Conservation (phyloP, 1,284 basidiomycete species). For the Apiotrichum montevideense region DNA sequence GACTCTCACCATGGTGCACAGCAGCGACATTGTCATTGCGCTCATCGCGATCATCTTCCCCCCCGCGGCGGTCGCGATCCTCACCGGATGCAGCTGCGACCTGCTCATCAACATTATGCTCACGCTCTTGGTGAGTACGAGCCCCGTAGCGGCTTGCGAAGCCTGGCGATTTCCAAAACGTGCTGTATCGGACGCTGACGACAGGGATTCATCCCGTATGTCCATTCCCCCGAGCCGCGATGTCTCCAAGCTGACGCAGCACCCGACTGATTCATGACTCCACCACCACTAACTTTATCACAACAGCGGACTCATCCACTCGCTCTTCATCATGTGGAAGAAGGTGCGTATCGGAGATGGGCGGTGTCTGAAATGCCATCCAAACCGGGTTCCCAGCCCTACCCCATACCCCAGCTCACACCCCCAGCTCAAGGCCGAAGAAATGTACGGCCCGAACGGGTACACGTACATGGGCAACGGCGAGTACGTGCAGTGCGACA, state of each 20-base stretch:
- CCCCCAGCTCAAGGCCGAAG: constrained; percentile 61
- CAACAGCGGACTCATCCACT: constrained; percentile 47
- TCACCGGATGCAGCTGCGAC: constrained; percentile 72
- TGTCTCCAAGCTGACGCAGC: too few relatives aligned
- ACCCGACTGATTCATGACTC: too few relatives aligned
- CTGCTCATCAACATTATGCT: constrained; percentile 65
- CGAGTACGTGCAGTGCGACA: constrained; percentile 26
- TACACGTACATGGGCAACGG: constrained; percentile 51
- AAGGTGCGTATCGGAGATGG: background rate
- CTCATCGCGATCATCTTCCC: constrained; percentile 57
- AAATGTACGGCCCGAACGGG: constrained; percentile 62
- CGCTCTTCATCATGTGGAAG: constrained; percentile 50
- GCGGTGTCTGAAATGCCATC: too few relatives aligned
- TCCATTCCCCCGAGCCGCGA: background rate
- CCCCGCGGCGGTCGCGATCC: constrained; percentile 57
- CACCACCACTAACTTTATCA: background rate
- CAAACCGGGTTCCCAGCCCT: too few relatives aligned
- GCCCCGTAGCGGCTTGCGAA: too few relatives aligned
- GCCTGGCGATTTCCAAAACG: too few relatives aligned
- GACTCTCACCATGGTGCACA: constrained; percentile 30
- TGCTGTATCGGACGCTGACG: background rate
- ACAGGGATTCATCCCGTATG: constrained; percentile 26
- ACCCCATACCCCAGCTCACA: too few relatives aligned
- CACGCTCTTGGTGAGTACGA: constrained; percentile 18
- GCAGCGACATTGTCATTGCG: constrained; percentile 39